Conservation (phyloP, 108 stramenopile genomes). For the Cyclotella cryptica region DNA sequence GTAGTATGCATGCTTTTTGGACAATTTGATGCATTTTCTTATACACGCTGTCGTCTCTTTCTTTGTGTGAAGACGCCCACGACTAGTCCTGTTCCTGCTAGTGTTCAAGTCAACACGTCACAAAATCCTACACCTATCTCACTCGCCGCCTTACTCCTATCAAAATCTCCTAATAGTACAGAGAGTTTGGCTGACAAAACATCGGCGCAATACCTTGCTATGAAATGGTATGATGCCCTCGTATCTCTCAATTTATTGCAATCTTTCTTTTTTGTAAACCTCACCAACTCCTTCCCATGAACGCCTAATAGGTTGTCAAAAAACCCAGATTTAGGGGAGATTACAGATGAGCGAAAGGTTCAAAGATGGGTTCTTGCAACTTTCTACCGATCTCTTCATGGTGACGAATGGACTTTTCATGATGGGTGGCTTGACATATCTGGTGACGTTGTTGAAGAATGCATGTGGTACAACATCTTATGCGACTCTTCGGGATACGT, state of each 20-base stretch:
- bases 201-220: slow-evolving; percentile 43
- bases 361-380: slow-evolving; percentile 48
- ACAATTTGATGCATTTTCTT: not conserved
- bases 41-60: not conserved
- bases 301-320: slow-evolving; percentile 24
- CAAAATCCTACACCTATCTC: slow-evolving; percentile 3
- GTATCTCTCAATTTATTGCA: not conserved
- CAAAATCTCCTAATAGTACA: slow-evolving; percentile 34
- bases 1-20: not conserved
- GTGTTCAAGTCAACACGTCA: not conserved
- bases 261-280: not conserved
- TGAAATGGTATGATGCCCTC: slow-evolving; percentile 34
- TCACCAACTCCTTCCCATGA: not conserved
- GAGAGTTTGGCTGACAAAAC: slow-evolving; percentile 15
- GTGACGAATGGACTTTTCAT: slow-evolving; percentile 32
- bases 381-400: slow-evolving; percentile 42
- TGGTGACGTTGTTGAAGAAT: slow-evolving; percentile 36
- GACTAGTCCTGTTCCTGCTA: not conserved
- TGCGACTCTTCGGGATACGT: slow-evolving; percentile 34
- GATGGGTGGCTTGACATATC: slow-evolving; percentile 34
- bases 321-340: slow-evolving; percentile 19
- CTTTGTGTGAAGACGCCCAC: slow-evolving; percentile 4
- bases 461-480: slow-evolving; percentile 46
- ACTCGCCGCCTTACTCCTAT: slow-evolving; percentile 14
- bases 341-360: slow-evolving; percentile 21